Evolutionary conservation across 139 green algal species (phyloP).

Genomic region (Closterium sp.): DNA sequence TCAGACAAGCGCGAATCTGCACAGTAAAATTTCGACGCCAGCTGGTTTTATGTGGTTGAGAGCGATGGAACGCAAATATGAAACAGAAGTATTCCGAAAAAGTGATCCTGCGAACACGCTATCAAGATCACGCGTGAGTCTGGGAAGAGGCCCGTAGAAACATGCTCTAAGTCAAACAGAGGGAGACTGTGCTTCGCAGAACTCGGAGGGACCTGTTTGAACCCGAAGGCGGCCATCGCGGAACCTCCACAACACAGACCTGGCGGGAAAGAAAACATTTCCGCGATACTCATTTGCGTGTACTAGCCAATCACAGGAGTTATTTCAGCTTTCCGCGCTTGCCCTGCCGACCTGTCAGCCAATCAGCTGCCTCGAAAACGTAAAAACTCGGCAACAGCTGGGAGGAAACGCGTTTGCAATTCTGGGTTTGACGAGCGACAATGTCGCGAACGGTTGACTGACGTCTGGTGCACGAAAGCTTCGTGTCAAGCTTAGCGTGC

Average conservation of each 20-base stretch:
- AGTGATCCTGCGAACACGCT: too few relatives aligned
- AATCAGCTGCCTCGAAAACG: background rate
- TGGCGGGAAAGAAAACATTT: too few relatives aligned
- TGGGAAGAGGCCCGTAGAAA: too few relatives aligned
- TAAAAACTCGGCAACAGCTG: background rate
- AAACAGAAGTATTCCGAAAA: too few relatives aligned
- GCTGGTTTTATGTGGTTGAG: too few relatives aligned
- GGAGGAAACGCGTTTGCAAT: background rate
- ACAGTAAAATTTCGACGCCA: too few relatives aligned
- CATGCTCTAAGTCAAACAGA: background rate
- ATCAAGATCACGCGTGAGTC: too few relatives aligned
- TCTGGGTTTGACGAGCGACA: background rate
- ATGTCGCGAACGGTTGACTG: background rate
- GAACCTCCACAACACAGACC: background rate
- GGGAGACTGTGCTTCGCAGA: background rate
- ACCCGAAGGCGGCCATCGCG: background rate
- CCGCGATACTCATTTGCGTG: background rate
- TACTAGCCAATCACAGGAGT: background rate
- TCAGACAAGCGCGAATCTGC: too few relatives aligned
- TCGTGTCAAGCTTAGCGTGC: background rate
- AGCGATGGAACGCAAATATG: too few relatives aligned
- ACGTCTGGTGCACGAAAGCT: background rate
- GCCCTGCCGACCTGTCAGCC: background rate
- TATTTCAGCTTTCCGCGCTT: background rate
- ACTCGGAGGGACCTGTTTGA: background rate